Evolutionary conservation across 1,139 yeast genomes (phyloP).

Genomic region (Candida freyschussii): DNA sequence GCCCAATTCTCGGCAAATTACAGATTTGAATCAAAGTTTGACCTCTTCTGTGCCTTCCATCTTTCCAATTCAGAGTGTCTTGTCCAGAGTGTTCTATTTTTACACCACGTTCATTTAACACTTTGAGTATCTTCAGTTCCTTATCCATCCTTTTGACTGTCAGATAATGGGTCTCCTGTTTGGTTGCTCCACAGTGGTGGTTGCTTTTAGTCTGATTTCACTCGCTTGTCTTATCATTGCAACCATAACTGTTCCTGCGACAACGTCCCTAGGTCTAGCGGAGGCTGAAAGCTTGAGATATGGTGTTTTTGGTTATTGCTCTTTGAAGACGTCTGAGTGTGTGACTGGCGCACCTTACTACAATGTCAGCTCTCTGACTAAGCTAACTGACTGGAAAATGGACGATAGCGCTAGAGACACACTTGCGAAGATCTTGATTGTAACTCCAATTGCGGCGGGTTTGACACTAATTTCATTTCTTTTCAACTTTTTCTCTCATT

Average conservation of each 20-base stretch:
- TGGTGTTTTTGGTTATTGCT: conserved; percentile 87
- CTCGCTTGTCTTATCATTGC: conserved; percentile 46
- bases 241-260: conserved; percentile 59
- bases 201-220: conserved; percentile 33
- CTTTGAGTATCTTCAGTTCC: conserved; percentile 1
- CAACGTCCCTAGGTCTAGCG: conserved; percentile 45
- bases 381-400: conserved; percentile 42
- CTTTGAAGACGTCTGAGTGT: conserved; percentile 38
- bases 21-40: too few relatives aligned
- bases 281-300: conserved; percentile 48
- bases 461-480: conserved; percentile 47
- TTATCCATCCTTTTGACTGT: not conserved
- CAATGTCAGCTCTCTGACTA: conserved; percentile 16
- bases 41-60: too few relatives aligned
- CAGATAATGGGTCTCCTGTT: conserved; percentile 18
- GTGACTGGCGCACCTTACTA: conserved; percentile 40
- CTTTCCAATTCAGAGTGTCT: too few relatives aligned
- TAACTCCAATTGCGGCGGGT: conserved; percentile 80
- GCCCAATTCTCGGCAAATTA: too few relatives aligned
- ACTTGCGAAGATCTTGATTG: conserved; percentile 65
- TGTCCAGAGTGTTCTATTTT: conserved; percentile 2
- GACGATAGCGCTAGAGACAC: conserved; percentile 54
- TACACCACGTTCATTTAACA: too few relatives aligned
- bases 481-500: conserved; percentile 38
- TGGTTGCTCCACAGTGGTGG: conserved; percentile 29